A percentile compares a stretch with the other conserved stretches of the same genome.
Conservation (phyloP, 1,284 basidiomycete species). For the Porodaedalea pini region DNA sequence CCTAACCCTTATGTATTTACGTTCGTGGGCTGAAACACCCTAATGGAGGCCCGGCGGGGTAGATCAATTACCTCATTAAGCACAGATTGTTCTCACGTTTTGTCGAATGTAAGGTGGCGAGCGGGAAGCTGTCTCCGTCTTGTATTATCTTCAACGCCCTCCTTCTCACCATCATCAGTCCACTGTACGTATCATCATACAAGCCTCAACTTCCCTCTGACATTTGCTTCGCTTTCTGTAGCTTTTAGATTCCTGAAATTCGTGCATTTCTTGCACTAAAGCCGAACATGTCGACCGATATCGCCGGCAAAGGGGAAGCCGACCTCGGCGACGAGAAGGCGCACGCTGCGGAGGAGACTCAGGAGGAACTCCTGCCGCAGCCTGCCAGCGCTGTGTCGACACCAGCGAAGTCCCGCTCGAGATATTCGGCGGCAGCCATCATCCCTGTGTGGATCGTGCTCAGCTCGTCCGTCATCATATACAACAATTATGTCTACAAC, state of each 20-base stretch:
- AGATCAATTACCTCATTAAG: background rate
- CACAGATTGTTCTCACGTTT: no score
- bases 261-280: background rate
- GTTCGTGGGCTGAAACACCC: background rate
- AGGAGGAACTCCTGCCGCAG: slow-evolving; percentile 33
- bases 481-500: slow-evolving; percentile 94
- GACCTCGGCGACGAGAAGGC: slow-evolving; percentile 3
- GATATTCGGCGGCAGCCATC: slow-evolving; percentile 61
- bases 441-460: slow-evolving; percentile 90
- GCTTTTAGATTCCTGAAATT: background rate
- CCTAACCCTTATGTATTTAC: background rate
- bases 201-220: background rate
- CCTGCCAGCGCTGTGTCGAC: slow-evolving; percentile 48
- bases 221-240: background rate
- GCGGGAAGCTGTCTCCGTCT: background rate
- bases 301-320: background rate
- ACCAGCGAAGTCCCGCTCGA: slow-evolving; percentile 40
- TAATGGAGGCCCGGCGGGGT: background rate
- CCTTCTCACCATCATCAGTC: background rate
- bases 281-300: background rate
- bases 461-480: slow-evolving; percentile 89
- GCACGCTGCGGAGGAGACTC: slow-evolving; percentile 27
- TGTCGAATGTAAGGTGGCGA: background rate
- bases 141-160: background rate
- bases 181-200: background rate